Conservation (phyloP, 2,329 filamentous ascomycete species). For the Ascochyta clinopodiicola region DNA sequence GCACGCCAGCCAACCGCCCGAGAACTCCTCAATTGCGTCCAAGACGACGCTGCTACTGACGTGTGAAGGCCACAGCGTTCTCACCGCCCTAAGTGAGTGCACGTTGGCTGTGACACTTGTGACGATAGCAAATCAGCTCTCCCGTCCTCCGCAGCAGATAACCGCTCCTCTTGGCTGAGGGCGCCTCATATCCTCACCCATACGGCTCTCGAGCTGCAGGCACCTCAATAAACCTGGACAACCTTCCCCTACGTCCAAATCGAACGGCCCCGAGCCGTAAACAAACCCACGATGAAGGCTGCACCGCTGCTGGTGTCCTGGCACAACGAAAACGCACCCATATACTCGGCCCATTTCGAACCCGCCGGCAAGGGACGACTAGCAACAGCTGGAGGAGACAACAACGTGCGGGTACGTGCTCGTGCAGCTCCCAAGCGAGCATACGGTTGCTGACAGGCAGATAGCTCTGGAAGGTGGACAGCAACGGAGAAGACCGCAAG, state of each 20-base stretch:
- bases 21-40: constrained; percentile 27
- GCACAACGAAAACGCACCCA: constrained; percentile 96
- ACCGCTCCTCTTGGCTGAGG: constrained; percentile 17
- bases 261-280: constrained; percentile 31
- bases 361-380: constrained; percentile 88
- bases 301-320: constrained; percentile 96
- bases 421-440: neutral
- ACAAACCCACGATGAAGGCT: constrained; percentile 76
- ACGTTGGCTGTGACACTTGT: constrained; percentile 9
- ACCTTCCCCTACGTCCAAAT: neutral
- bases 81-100: neutral
- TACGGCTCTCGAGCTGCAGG: constrained; percentile 9
- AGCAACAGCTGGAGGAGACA: constrained; percentile 94
- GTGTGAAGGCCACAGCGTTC: neutral
- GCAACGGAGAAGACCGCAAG: constrained; percentile 82
- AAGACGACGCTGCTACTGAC: constrained; percentile 10
- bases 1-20: constrained; percentile 20
- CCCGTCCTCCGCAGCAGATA: constrained; percentile 18
- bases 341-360: constrained; percentile 98
- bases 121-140: constrained; percentile 17
- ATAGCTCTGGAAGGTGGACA: constrained; percentile 90
- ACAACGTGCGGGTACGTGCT: constrained; percentile 82
- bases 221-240: neutral
- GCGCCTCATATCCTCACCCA: constrained; percentile 11
- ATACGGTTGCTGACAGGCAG: constrained; percentile 45